Evolutionary conservation across 345 rosid genomes (phyloP).

Genomic region (Citrus maxima): DNA sequence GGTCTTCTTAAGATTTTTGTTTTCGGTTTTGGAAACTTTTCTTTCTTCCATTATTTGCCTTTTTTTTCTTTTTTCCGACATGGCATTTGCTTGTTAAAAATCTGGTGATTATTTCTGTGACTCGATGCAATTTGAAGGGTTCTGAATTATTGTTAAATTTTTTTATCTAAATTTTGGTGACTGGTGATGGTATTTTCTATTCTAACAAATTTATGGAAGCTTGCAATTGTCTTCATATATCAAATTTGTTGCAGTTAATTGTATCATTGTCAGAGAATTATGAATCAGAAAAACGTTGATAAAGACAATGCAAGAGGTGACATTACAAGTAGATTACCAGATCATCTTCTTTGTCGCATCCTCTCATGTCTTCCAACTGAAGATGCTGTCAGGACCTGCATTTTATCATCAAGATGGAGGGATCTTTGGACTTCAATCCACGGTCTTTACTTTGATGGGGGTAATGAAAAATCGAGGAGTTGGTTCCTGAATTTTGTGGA

Average conservation of each 20-base stretch:
- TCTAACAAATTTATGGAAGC: neutral
- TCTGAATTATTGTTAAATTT: neutral
- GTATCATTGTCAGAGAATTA: neutral
- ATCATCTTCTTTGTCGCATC: neutral
- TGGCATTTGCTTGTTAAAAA: too few species aligned
- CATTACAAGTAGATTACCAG: neutral
- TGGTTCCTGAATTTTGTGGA: neutral
- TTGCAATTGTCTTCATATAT: neutral
- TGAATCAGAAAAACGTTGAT: neutral
- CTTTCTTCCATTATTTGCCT: too few species aligned
- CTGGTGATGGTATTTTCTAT: neutral
- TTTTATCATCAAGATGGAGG: slow-evolving; percentile 3
- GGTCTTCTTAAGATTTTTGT: too few species aligned
- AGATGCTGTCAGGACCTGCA: neutral
- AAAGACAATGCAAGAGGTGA: neutral
- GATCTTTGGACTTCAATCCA: neutral
- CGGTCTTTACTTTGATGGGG: neutral
- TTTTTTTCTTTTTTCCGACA: too few species aligned
- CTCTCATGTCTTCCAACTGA: neutral
- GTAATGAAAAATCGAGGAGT: neutral
- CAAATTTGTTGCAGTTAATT: neutral
- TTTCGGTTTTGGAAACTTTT: too few species aligned
- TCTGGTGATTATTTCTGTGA: too few species aligned
- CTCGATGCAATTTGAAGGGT: too few species aligned
- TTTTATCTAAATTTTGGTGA: neutral